These are phyloP conservation scores for Cochliopodium minus DNA, from an alignment of 208 protist species.

Conservation along the genomic window DNA sequence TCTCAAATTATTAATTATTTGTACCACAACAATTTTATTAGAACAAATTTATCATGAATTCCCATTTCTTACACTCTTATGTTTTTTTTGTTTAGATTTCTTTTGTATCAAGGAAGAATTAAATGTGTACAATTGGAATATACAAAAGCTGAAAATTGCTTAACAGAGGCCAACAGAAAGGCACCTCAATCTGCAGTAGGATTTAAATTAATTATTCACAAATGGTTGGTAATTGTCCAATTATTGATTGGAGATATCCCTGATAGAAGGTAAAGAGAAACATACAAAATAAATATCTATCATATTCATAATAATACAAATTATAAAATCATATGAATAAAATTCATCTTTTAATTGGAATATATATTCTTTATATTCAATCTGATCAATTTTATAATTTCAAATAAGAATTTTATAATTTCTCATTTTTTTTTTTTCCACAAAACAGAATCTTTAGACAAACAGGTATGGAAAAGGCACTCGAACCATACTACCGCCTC, in stretches of 20 bases:
- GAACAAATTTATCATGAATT: neutral
- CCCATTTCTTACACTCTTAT: neutral
- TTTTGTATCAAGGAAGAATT: constrained; percentile 80
- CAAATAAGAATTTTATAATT: neutral
- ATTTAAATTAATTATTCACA: constrained; percentile 70
- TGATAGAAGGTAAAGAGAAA: constrained; percentile 64
- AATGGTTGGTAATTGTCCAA: constrained; percentile 82
- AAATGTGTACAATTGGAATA: constrained; percentile 86
- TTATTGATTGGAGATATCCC: constrained; percentile 89
- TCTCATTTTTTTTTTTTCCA: neutral
- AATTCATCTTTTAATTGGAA: too few relatives aligned
- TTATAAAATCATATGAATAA: neutral
- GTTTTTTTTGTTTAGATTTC: constrained; percentile 51
- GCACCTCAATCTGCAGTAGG: constrained; percentile 67
- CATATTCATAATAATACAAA: constrained; percentile 56
- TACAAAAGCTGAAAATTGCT: constrained; percentile 63
- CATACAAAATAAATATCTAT: too few relatives aligned
- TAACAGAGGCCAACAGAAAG: constrained; percentile 82
- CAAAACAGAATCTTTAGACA: constrained; percentile 26
- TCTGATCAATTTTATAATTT: neutral
- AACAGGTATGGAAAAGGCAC: constrained; percentile 46
- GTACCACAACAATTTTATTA: neutral
- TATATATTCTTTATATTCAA: neutral
- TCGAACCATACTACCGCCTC: constrained; percentile 78
- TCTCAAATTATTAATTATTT: neutral